Conservation (phyloP, 192 early-diverging fungal species). For the Rhizophagus sp. region DNA sequence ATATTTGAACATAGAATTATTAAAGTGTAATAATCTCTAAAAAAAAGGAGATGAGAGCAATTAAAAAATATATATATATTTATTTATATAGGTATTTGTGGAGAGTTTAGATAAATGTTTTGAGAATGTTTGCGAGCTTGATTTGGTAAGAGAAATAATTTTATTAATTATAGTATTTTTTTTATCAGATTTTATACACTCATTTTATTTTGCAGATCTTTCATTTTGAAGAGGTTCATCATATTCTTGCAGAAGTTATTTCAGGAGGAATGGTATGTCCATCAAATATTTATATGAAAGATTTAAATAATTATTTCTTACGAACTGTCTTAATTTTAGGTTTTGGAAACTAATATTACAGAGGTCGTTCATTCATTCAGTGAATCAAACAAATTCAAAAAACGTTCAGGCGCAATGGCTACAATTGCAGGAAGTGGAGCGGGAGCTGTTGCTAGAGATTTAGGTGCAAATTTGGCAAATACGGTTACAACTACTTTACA, state of each 20-base stretch:
- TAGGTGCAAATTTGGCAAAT: slow-evolving; percentile 24
- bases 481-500: slow-evolving; percentile 16
- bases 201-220: slow-evolving; percentile 64
- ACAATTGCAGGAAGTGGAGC: slow-evolving; percentile 26
- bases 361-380: slow-evolving; percentile 73
- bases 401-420: slow-evolving; percentile 33
- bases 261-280: slow-evolving; percentile 82
- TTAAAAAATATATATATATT: neutral
- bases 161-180: neutral
- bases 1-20: too few relatives aligned
- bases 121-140: slow-evolving; percentile 96
- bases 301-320: neutral
- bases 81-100: slow-evolving; percentile 77
- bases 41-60: too few relatives aligned
- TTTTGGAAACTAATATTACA: slow-evolving; percentile 73
- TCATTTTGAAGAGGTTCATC: slow-evolving; percentile 85
- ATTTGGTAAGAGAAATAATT: slow-evolving; percentile 59
- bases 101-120: slow-evolving; percentile 92
- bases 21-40: too few relatives aligned
- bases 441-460: slow-evolving; percentile 26
- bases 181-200: neutral
- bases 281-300: neutral
- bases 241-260: slow-evolving; percentile 85
- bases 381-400: slow-evolving; percentile 59
- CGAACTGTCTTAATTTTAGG: slow-evolving; percentile 35